Base-by-base conservation (phyloP, 169 alveolate genomes). In the Cyclospora cayetanensis region DNA sequence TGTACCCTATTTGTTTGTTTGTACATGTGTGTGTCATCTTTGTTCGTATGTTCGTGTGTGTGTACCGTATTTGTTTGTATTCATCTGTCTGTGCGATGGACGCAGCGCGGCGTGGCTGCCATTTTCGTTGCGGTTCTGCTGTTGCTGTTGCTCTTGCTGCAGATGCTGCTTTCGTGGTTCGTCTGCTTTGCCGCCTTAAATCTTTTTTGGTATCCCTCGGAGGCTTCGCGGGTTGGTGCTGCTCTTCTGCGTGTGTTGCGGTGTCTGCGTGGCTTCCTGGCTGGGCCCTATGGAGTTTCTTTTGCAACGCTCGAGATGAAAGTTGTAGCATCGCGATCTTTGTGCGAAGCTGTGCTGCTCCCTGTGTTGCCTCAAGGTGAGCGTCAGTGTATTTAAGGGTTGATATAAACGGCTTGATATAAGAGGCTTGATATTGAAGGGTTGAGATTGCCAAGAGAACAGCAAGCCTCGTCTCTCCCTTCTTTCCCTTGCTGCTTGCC, bases 221-320 rank as follows among this genome's bases (percentile, higher is more conserved):
- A 65, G 18, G 87, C 87, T 43, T 31, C 87, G 42, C 29, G 22
- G 4, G 29, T 77, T 77, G 87, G 46, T 46, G 87, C 87, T 77
- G 87, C 87, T 27, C 87, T 77, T 42, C 87, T 77, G 66, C 87
- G 87, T 15, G 87, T 77, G 70, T 46, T 77, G 68, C 87, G 87
- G 68, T 41, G 70, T 46, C 87, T 77, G 22, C 87, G 87, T 1
- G 31, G 5, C 18, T 53, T 42, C 35, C 70, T 77, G 9, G 41
- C 87, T 5, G 39, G 42, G 42, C 39, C 87, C 46, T 22, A 20
- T 77, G 70, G 25, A 42, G n/a, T 0, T 68, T 43, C 87, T 43
- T 77, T 31, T 46, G 35, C 31, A 35, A 35, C 31, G 68, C 87
- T 4, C n/a, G n/a, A n/a, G n/a, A n/a, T n/a, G n/a, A n/a, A n/a